Evolutionary conservation across 2,329 filamentous ascomycete species (phyloP).

Genomic region (Xylariales sp.): DNA sequence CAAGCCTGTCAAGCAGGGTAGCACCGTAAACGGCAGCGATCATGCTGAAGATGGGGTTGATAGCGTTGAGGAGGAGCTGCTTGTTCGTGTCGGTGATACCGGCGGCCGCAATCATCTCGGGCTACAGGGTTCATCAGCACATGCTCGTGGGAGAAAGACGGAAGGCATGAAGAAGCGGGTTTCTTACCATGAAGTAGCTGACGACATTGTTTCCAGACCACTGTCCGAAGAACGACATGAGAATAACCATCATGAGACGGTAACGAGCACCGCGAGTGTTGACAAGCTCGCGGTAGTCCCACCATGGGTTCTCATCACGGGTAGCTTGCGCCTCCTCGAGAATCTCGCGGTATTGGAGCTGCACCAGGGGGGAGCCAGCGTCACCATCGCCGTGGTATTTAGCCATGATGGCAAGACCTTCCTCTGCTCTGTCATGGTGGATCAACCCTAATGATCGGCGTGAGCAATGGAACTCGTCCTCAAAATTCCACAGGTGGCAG

Average conservation of each 20-base stretch:
- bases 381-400: constrained; percentile 59
- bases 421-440: constrained; percentile 46
- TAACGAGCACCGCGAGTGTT: constrained; percentile 43
- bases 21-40: constrained; percentile 34
- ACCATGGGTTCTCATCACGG: constrained; percentile 53
- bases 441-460: constrained; percentile 30
- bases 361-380: constrained; percentile 44
- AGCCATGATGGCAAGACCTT: constrained; percentile 51
- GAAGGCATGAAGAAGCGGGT: neutral
- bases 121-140: constrained; percentile 13
- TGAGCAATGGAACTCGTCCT: too few relatives aligned
- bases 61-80: constrained; percentile 36
- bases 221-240: constrained; percentile 49
- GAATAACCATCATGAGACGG: constrained; percentile 43
- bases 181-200: constrained; percentile 31
- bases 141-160: neutral
- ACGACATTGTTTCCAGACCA: constrained; percentile 41
- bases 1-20: constrained; percentile 33
- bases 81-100: constrained; percentile 33
- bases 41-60: constrained; percentile 38
- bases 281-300: constrained; percentile 52
- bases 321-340: constrained; percentile 43
- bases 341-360: constrained; percentile 54
- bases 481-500: neutral
- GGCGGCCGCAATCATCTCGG: constrained; percentile 35